Evolutionary conservation across 2,329 filamentous ascomycete species (phyloP), one percentile per base, ranked within the genome.

Genomic region (Fusarium solani-melongenae): DNA sequence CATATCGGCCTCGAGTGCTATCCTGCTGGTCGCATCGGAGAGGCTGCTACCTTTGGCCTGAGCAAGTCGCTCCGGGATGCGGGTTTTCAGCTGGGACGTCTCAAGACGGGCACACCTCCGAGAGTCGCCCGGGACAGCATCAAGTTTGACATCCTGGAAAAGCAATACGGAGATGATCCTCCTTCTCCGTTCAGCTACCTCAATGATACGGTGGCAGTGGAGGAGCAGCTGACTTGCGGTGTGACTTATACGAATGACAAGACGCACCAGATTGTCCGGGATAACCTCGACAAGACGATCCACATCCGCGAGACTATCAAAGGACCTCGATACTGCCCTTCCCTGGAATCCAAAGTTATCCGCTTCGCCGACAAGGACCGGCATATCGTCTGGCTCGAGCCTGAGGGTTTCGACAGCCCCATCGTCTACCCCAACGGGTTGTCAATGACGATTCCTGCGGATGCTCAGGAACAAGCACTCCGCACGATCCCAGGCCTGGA

Each of bases 81-180:
- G 2, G 96, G 96, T 2, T 98, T 99, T 80, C 89, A 93, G 76
- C 85, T 99, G 17, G 96, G 96, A 31, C 90, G 96, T 69, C 83
- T 99, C 61, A 99, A 99, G 88, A 99, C 96, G 0, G 96, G 96
- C 15, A 99, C 96, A 6, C 96, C 96, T 9, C 96, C 96, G 24
- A 91, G 96, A 29, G 86, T 99, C 64, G 93, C 95, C 76, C 91
- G 90, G 71, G 91, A 91, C 64, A 94, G 93, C 39, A 98, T 99
- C 80, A 88, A 98, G 76, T 98, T 93, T 80, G 84, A 87, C 2
- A 82, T 86, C 0, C 85, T 98, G 5, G 90, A 95, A 64, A 84
- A 88, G 5, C 96, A 98, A 77, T 85, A 84, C 33, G 96, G 96
- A 6, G 96, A 99, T 78, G 88, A 96, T 3, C 94, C 95, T 1